Evolutionary conservation across 306 rosid genomes (phyloP), one percentile per base, ranked within the genome.

Genomic region (Prunus mongolica): DNA sequence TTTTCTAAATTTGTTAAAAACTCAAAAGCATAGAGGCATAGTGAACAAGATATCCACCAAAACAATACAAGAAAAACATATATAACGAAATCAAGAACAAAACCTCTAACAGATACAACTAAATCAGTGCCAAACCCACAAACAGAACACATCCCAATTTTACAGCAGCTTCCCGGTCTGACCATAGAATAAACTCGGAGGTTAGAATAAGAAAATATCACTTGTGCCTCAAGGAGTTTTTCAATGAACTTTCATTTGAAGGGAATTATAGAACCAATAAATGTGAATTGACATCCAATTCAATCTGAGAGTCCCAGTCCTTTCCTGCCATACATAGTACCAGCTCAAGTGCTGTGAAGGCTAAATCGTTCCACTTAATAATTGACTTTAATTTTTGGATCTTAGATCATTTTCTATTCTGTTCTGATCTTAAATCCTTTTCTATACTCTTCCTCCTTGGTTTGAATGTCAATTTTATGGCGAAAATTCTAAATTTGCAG

Each of bases 401-500:
- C 10, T 56, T 63, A 27, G 28, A 25, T 28, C 4, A 28, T 46
- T 72, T 20, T 6, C 41, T 63, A 0, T 62, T 50, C 52, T 14
- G 44, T 38, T 65, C 3, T 13, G 19, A n/a, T 55, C 50, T 56
- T 18, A 60, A 46, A 28, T 55, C 62, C 30, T 46, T 73, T 63
- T 25, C 24, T 84, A 27, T 54, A 72, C 22, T 49, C 49, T 30
- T 52, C 51, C 46, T 69, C 46, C 41, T 64, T 55, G 47, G 69
- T 77, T 82, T 83, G 71, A 68, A 83, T 69, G 62, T 51, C 57
- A 45, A 18, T 54, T 69, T 75, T 30, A 14, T 78, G 79, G 75
- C 47, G 77, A 77, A 65, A 79, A 57, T 67, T 84, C 75, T 77
- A 73, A 30, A 67, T 57, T 60, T 5, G 67, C 88, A 96, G 99